phyloP scores from a whole-genome alignment of 1,284 basidiomycete genomes.

The Paramarasmius palmivorus region DNA sequence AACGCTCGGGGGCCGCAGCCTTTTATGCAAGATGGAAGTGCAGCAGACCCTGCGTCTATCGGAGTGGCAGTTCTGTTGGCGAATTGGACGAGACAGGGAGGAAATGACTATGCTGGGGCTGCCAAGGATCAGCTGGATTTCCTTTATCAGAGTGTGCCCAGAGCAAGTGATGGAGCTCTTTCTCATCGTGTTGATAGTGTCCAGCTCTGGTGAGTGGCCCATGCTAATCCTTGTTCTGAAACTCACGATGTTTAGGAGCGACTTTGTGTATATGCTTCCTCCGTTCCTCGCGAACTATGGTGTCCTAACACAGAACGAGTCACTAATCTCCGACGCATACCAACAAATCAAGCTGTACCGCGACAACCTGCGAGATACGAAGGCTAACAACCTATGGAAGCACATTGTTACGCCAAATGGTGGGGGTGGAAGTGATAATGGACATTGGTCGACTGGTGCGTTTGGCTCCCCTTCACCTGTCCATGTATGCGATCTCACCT shows the following conservation, averaged over 20 bases:
- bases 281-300: conserved; percentile 93
- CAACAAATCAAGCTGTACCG: conserved; percentile 82
- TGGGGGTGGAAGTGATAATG: neutral
- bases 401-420: conserved; percentile 46
- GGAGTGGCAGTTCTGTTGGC: conserved; percentile 81
- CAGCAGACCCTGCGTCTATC: conserved; percentile 82
- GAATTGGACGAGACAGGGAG: conserved; percentile 62
- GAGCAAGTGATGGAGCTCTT: conserved; percentile 74
- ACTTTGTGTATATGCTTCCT: conserved; percentile 87
- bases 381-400: conserved; percentile 59
- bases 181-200: conserved; percentile 71
- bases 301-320: conserved; percentile 64
- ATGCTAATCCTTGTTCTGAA: neutral
- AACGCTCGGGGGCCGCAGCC: conserved; percentile 49
- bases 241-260: conserved; percentile 50
- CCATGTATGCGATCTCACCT: neutral
- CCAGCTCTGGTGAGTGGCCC: conserved; percentile 63
- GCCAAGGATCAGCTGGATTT: conserved; percentile 74
- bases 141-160: conserved; percentile 66
- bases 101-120: conserved; percentile 63
- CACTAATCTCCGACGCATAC: conserved; percentile 71
- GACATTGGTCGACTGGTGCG: conserved; percentile 5
- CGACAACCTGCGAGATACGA: conserved; percentile 52
- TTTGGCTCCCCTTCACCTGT: neutral
- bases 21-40: conserved; percentile 54